Percentiles rank a stretch among this genome's conserved stretches.
Evolutionary conservation across 1,284 basidiomycete species (phyloP).

Genomic region (Athelia sp.): DNA sequence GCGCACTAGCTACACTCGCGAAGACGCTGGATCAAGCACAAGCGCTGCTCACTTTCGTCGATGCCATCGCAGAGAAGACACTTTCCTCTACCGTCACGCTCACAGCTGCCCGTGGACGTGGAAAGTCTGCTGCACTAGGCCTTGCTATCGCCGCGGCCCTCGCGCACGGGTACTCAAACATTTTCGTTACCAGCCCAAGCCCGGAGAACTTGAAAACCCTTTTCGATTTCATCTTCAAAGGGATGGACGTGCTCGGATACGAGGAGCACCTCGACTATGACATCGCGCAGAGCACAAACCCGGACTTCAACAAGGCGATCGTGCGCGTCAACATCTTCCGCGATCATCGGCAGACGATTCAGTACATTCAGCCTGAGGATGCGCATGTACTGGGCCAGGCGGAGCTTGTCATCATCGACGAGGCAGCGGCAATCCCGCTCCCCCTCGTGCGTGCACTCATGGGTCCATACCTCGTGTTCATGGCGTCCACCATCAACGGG

Average conservation of each 20-base stretch:
- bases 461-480: slow-evolving; percentile 97
- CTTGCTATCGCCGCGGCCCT: slow-evolving; percentile 92
- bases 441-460: slow-evolving; percentile 93
- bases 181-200: slow-evolving; percentile 96
- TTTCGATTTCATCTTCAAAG: slow-evolving; percentile 99
- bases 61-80: slow-evolving; percentile 89
- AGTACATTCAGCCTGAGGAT: slow-evolving; percentile 98
- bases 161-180: slow-evolving; percentile 94
- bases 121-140: slow-evolving; percentile 95
- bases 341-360: slow-evolving; percentile 82
- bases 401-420: slow-evolving; percentile 96
- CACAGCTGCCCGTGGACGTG: slow-evolving; percentile 92
- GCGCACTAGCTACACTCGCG: slow-evolving; percentile 87
- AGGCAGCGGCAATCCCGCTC: slow-evolving; percentile 96
- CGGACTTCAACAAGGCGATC: slow-evolving; percentile 94
- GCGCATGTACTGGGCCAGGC: slow-evolving; percentile 97
- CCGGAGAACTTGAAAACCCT: slow-evolving; percentile 97
- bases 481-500: slow-evolving; percentile 98
- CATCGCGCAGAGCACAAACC: slow-evolving; percentile 89
- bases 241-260: slow-evolving; percentile 91
- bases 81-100: slow-evolving; percentile 93
- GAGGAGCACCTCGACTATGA: slow-evolving; percentile 99
- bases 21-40: slow-evolving; percentile 93
- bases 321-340: slow-evolving; percentile 95
- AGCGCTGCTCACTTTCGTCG: slow-evolving; percentile 88